Evolutionary conservation across 2,329 filamentous ascomycete genomes (phyloP).

Genomic region (Cytospora piceae): DNA sequence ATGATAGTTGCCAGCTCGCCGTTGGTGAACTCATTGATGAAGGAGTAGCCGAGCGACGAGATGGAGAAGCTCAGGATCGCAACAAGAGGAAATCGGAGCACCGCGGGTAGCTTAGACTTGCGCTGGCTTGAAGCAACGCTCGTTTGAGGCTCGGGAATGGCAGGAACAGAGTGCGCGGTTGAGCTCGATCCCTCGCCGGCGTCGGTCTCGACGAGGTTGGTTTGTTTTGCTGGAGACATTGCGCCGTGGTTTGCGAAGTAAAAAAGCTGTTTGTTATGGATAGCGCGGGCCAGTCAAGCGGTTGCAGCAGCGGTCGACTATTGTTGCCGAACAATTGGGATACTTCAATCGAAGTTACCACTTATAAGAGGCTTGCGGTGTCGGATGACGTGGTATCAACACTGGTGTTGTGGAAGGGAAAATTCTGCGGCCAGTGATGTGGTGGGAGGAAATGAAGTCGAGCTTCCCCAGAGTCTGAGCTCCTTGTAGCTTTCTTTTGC

Average conservation of each 20-base stretch:
- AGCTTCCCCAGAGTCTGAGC: conserved; percentile 14
- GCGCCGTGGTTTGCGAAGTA: conserved; percentile 13
- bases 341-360: conserved; percentile 3
- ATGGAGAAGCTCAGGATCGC: conserved; percentile 62
- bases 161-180: conserved; percentile 5
- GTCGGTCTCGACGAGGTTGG: conserved; percentile 15
- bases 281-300: background rate
- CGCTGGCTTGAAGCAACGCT: conserved; percentile 11
- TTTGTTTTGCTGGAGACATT: conserved; percentile 24
- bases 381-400: background rate
- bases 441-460: conserved; percentile 13
- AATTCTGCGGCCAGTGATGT: conserved; percentile 14
- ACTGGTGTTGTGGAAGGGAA: background rate
- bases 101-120: conserved; percentile 46
- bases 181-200: conserved; percentile 23
- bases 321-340: background rate
- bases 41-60: conserved; percentile 66
- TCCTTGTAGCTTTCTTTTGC: conserved; percentile 16
- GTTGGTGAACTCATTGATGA: conserved; percentile 61
- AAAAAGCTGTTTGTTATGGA: conserved; percentile 1
- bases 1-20: conserved; percentile 71
- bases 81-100: conserved; percentile 57
- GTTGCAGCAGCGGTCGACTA: background rate
- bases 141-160: conserved; percentile 9
- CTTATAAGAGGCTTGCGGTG: background rate